Evolutionary conservation across 108 stramenopile genomes (phyloP).

Genomic region (Nitzschia sp.): DNA sequence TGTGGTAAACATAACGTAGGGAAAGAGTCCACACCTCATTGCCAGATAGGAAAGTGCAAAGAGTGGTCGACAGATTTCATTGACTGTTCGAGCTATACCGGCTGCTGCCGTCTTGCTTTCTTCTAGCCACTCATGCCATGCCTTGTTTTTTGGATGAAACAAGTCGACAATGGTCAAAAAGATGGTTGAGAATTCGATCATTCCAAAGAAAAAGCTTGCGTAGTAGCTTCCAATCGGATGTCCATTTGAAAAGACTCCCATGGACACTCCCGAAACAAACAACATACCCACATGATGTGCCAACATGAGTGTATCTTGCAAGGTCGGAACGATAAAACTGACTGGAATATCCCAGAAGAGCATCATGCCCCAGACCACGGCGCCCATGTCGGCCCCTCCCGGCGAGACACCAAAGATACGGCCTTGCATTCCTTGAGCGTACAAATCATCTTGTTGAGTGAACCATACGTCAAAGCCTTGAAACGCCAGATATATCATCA

Average conservation of each 20-base stretch:
- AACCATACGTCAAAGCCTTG: constrained; percentile 47
- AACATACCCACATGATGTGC: constrained; percentile 66
- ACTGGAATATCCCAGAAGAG: constrained; percentile 68
- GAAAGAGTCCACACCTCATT: constrained; percentile 55
- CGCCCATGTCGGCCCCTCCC: constrained; percentile 16
- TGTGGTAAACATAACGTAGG: constrained; percentile 40
- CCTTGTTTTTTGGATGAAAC: constrained; percentile 63
- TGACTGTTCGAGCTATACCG: constrained; percentile 21
- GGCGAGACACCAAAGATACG: constrained; percentile 11
- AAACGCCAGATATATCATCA: constrained; percentile 55
- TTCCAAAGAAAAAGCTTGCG: constrained; percentile 64
- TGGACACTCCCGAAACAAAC: constrained; percentile 42
- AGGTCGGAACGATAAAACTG: constrained; percentile 16
- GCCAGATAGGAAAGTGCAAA: constrained; percentile 58
- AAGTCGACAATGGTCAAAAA: constrained; percentile 60
- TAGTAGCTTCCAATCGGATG: constrained; percentile 50
- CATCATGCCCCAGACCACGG: constrained; percentile 26
- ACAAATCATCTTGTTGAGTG: constrained; percentile 1
- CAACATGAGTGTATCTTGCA: constrained; percentile 50
- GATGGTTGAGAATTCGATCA: constrained; percentile 63
- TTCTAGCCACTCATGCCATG: constrained; percentile 51
- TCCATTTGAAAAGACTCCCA: constrained; percentile 38
- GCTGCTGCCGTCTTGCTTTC: constrained; percentile 1
- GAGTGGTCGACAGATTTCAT: constrained; percentile 44
- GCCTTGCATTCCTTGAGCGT: background rate